A percentile compares a stretch with the other conserved stretches of the same genome.
These are phyloP conservation scores for Bocquillonia castaneifolia DNA, from an alignment of 441 rosid genomes.

Conservation along the genomic window DNA sequence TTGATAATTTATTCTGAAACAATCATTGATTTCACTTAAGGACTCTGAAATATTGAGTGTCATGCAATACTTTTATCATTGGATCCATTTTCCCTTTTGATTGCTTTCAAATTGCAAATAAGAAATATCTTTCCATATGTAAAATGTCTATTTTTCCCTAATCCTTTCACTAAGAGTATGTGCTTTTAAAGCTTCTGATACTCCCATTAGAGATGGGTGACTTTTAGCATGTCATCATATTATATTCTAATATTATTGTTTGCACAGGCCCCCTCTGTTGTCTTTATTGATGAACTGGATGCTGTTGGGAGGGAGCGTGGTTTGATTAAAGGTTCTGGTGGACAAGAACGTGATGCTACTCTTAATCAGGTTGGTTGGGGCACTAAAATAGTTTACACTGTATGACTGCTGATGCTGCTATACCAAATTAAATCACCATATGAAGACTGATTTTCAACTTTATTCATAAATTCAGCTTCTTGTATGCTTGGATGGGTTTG, in stretches of 20 bases:
- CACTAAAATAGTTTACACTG: not conserved
- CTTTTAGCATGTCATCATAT: constrained; percentile 16
- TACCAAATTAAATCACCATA: constrained; percentile 5
- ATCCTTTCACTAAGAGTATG: not conserved
- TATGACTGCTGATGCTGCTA: not conserved
- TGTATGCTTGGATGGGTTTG: constrained; percentile 92
- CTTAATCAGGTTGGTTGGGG: constrained; percentile 68
- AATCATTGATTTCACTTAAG: not conserved
- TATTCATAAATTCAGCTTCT: constrained; percentile 56
- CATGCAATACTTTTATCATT: not conserved
- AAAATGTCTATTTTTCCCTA: not conserved
- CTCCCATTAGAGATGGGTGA: not conserved
- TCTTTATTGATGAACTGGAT: constrained; percentile 89
- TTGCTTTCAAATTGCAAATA: not conserved
- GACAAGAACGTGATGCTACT: constrained; percentile 98
- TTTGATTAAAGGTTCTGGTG: constrained; percentile 89
- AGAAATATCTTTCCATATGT: not conserved
- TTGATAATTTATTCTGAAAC: constrained; percentile 1
- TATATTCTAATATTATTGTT: constrained; percentile 20
- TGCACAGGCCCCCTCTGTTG: constrained; percentile 80
- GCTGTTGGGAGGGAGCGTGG: constrained; percentile 99
- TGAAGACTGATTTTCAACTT: constrained; percentile 16
- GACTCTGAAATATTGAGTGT: not conserved
- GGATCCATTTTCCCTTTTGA: not conserved
- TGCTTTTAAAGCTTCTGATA: not conserved